These are phyloP conservation scores for Novymonas esmeraldas DNA, from an alignment of 208 protist species.

Conservation along the genomic window DNA sequence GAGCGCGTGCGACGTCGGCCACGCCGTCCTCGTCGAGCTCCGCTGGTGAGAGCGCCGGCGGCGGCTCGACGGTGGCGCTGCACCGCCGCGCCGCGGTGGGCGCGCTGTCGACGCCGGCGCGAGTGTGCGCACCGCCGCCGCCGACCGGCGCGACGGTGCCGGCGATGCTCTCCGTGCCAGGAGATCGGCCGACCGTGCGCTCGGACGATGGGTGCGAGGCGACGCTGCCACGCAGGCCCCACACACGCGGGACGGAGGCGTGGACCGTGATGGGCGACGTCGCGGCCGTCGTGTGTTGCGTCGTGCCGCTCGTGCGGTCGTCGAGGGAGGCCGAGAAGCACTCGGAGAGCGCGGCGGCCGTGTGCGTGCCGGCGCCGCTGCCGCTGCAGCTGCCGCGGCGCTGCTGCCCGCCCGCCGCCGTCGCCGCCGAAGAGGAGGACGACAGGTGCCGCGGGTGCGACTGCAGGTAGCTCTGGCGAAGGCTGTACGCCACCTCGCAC, in stretches of 20 bases:
- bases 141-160: background rate
- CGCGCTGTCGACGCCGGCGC: too few relatives aligned
- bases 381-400: background rate
- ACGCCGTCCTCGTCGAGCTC: background rate
- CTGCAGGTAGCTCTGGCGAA: slow-evolving; percentile 41
- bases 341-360: background rate
- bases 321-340: slow-evolving; percentile 4
- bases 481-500: slow-evolving; percentile 51
- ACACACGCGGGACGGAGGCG: background rate
- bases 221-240: background rate
- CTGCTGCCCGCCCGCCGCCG: slow-evolving; percentile 2
- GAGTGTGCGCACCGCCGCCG: background rate
- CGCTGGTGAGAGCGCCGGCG: background rate
- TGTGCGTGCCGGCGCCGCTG: background rate
- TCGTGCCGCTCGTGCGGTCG: background rate
- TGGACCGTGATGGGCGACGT: slow-evolving; percentile 1
- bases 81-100: background rate
- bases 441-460: slow-evolving; percentile 6
- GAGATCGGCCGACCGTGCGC: slow-evolving; percentile 4
- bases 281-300: background rate
- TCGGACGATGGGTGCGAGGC: slow-evolving; percentile 6
- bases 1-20: too few relatives aligned
- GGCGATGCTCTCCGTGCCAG: slow-evolving; percentile 2
- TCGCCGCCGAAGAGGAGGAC: too few relatives aligned
- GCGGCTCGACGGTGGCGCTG: background rate